Evolutionary conservation across 225 moss, liverwort and hornwort species (phyloP).

Genomic region (Marchantia paleacea): DNA sequence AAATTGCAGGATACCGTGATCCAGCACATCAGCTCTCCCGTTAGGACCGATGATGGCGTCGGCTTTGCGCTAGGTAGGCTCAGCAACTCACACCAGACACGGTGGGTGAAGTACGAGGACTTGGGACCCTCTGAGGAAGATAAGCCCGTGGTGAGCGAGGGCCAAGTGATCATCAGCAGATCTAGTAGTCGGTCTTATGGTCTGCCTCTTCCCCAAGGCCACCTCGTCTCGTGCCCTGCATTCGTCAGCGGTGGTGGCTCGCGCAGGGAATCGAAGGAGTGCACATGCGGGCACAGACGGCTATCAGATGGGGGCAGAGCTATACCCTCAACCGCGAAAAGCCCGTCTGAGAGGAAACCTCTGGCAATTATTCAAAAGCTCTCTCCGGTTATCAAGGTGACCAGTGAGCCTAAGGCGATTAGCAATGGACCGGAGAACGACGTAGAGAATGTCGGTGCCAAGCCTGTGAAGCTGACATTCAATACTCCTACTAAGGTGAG

Average conservation of each 20-base stretch:
- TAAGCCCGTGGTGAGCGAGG: slow-evolving; percentile 22
- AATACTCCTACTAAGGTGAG: slow-evolving; percentile 17
- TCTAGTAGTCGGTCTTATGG: slow-evolving; percentile 17
- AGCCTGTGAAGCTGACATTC: slow-evolving; percentile 1
- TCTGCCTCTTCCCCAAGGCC: slow-evolving; percentile 18
- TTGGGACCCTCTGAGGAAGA: slow-evolving; percentile 7
- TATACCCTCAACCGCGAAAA: background rate
- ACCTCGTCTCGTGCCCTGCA: slow-evolving; percentile 18
- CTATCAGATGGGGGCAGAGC: background rate
- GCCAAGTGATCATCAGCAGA: slow-evolving; percentile 8
- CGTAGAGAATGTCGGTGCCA: slow-evolving; percentile 17
- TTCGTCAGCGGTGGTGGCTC: slow-evolving; percentile 3
- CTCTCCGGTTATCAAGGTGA: background rate
- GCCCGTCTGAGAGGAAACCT: background rate
- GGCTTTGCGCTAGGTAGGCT: slow-evolving; percentile 29
- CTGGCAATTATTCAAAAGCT: background rate
- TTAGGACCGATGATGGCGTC: slow-evolving; percentile 24
- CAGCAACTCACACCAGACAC: slow-evolving; percentile 22
- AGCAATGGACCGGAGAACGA: background rate
- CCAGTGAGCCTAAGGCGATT: background rate
- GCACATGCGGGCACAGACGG: slow-evolving; percentile 9
- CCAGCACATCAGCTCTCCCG: slow-evolving; percentile 30
- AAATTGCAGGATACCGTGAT: slow-evolving; percentile 14
- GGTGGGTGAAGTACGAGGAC: slow-evolving; percentile 32
- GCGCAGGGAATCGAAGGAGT: slow-evolving; percentile 19